phyloP scores from a whole-genome alignment of 345 rosid species.

The Euclidium syriacum region DNA sequence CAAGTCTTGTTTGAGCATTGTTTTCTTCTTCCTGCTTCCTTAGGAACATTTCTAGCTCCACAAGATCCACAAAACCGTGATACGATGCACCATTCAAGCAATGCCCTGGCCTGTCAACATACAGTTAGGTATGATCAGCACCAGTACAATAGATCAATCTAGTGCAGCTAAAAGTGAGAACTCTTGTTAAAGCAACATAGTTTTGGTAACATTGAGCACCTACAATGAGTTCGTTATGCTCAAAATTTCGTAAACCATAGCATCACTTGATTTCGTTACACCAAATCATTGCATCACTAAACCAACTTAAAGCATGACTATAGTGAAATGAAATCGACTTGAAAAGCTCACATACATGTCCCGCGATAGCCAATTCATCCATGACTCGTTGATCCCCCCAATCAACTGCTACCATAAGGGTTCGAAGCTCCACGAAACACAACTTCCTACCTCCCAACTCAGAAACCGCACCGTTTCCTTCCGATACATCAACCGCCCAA shows the following conservation, averaged over 20 bases:
- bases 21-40: conserved; percentile 80
- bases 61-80: conserved; percentile 79
- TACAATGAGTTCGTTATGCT: neutral
- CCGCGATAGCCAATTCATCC: conserved; percentile 92
- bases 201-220: too few relatives aligned
- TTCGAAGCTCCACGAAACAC: conserved; percentile 84
- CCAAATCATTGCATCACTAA: too few relatives aligned
- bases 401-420: conserved; percentile 92
- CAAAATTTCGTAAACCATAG: neutral
- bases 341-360: conserved; percentile 61
- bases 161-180: neutral
- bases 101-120: conserved; percentile 63
- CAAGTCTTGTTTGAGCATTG: conserved; percentile 63
- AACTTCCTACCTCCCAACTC: conserved; percentile 39
- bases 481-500: conserved; percentile 77
- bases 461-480: conserved; percentile 35
- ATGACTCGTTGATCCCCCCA: conserved; percentile 71
- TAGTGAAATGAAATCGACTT: neutral
- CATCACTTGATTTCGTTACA: neutral
- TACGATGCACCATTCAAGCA: conserved; percentile 74
- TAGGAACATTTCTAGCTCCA: conserved; percentile 58
- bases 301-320: neutral
- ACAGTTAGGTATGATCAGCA: neutral
- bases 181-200: too few relatives aligned
- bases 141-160: neutral